A percentile compares a stretch with the other conserved stretches of the same genome.
Conservation (phyloP, 768 basidiomycete species). For the Kwoniella newhampshirensis region DNA sequence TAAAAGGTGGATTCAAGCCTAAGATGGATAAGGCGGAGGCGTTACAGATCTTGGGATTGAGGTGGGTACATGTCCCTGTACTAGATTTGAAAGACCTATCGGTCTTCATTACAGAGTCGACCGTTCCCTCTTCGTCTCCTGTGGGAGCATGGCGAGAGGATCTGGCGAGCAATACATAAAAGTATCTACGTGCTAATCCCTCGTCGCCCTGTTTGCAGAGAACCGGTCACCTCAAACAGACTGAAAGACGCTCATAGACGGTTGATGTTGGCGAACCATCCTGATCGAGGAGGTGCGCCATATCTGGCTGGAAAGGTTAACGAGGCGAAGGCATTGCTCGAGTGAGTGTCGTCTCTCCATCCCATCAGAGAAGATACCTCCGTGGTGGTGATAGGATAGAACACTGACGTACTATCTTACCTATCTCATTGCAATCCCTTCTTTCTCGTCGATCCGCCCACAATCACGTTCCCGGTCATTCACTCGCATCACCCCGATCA, state of each 20-base stretch:
- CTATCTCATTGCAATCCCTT: neutral
- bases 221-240: conserved; percentile 69
- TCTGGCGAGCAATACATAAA: no score
- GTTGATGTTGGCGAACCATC: conserved; percentile 98
- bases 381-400: no score
- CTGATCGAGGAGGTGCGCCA: conserved; percentile 96
- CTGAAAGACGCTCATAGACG: conserved; percentile 94
- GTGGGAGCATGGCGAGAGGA: neutral
- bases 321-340: conserved; percentile 90
- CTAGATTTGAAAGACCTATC: no score
- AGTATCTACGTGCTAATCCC: no score
- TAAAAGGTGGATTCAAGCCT: conserved; percentile 86
- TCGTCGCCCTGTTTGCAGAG: conserved; percentile 66
- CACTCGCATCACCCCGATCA: neutral
- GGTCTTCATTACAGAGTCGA: no score
- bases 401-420: neutral
- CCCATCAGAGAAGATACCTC: no score
- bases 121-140: neutral
- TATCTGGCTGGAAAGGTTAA: conserved; percentile 98
- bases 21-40: conserved; percentile 98
- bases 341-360: conserved; percentile 57
- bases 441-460: neutral
- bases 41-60: conserved; percentile 82
- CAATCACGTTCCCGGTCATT: neutral
- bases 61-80: conserved; percentile 62